These are phyloP conservation scores for Tagetes patula DNA, from an alignment of 129 eudicot genomes.

Conservation along the genomic window DNA sequence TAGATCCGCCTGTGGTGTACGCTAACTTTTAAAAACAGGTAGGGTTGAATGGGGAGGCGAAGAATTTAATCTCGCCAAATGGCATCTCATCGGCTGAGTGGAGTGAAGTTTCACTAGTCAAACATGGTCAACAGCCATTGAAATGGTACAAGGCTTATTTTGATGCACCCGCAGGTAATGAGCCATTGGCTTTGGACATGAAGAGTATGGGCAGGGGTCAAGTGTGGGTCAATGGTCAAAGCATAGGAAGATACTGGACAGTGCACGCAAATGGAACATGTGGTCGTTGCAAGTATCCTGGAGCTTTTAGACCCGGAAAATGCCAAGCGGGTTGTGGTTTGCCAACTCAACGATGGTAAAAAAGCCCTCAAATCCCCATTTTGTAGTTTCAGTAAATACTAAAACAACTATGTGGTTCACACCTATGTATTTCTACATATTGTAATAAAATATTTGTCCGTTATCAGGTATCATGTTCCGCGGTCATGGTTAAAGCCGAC, in stretches of 20 bases:
- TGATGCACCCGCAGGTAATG: slow-evolving; percentile 71
- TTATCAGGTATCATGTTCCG: slow-evolving; percentile 88
- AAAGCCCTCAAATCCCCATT: neutral
- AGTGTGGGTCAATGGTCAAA: slow-evolving; percentile 86
- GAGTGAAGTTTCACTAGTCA: slow-evolving; percentile 43
- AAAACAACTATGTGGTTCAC: too few species aligned
- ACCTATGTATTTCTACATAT: too few species aligned
- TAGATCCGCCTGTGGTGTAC: neutral
- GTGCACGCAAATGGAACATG: slow-evolving; percentile 65
- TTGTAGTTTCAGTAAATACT: neutral
- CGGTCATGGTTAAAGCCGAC: slow-evolving; percentile 83
- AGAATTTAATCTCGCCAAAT: slow-evolving; percentile 57
- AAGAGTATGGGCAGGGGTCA: slow-evolving; percentile 84
- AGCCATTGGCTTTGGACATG: slow-evolving; percentile 79
- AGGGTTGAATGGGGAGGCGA: slow-evolving; percentile 75
- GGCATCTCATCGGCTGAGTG: slow-evolving; percentile 63
- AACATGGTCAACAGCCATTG: slow-evolving; percentile 58
- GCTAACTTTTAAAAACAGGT: slow-evolving; percentile 39
- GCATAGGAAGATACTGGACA: slow-evolving; percentile 86
- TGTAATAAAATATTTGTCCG: neutral
- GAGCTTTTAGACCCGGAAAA: slow-evolving; percentile 58
- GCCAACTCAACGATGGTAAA: slow-evolving; percentile 85
- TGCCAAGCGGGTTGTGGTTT: slow-evolving; percentile 78
- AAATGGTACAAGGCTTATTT: slow-evolving; percentile 93
- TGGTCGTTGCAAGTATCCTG: slow-evolving; percentile 56